Conservation (phyloP, 2,329 filamentous ascomycete genomes). For the Neoscytalidium dimidiatum region DNA sequence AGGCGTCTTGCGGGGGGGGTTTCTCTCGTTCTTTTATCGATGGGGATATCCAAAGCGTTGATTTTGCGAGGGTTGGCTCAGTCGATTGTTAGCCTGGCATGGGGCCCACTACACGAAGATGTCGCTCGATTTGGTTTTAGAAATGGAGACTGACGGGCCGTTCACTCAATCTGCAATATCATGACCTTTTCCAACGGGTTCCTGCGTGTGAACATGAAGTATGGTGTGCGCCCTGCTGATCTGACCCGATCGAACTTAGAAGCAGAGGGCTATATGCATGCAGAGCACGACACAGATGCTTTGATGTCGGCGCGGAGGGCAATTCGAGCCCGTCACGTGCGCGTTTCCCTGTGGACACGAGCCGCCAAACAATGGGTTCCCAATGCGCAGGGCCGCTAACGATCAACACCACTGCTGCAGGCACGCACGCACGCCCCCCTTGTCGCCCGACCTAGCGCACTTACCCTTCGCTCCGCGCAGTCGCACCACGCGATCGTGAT, state of each 20-base stretch:
- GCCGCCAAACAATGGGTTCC: constrained; percentile 9
- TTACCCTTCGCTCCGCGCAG: neutral
- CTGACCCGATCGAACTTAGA: neutral
- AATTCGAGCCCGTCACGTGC: neutral
- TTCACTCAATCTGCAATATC: constrained; percentile 2
- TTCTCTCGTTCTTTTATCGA: constrained; percentile 14
- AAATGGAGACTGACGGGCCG: constrained; percentile 12
- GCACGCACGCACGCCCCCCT: neutral
- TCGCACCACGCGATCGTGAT: constrained; percentile 9
- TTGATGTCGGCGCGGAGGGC: neutral
- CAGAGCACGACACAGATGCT: neutral
- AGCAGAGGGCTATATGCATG: neutral
- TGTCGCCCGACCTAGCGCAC: constrained; percentile 11
- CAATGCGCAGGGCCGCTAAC: constrained; percentile 1
- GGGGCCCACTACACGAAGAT: neutral
- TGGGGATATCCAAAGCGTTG: constrained; percentile 20
- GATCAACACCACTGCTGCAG: constrained; percentile 17
- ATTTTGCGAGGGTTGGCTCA: constrained; percentile 15
- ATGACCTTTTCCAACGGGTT: neutral
- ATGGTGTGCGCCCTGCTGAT: neutral
- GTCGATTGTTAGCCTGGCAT: constrained; percentile 11
- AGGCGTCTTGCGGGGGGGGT: neutral
- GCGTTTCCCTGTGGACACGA: constrained; percentile 7
- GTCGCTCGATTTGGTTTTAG: constrained; percentile 5
- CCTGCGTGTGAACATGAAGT: neutral